Percentiles rank a stretch among this genome's conserved stretches.
Evolutionary conservation across 495 filamentous ascomycete genomes (phyloP).

Genomic region (Acidomyces sp.): DNA sequence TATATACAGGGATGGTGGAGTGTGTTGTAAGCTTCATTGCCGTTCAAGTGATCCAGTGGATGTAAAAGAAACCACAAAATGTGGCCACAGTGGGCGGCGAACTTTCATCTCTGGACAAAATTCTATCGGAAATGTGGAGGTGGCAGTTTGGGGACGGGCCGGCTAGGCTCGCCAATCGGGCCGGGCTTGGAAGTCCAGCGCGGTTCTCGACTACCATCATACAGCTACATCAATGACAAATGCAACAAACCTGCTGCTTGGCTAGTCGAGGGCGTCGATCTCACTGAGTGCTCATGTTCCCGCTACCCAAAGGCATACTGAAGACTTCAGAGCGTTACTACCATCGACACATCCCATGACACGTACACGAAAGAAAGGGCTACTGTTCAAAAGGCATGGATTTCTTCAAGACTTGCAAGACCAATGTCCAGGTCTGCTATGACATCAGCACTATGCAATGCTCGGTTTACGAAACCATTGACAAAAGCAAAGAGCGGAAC

Average conservation of each 20-base stretch:
- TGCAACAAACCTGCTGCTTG: too few relatives aligned
- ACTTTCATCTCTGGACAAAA: conserved; percentile 2
- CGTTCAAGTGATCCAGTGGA: not conserved
- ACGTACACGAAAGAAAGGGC: conserved; percentile 1
- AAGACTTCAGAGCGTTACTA: too few relatives aligned
- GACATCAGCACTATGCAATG: not conserved
- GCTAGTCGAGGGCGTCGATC: too few relatives aligned
- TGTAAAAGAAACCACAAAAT: not conserved
- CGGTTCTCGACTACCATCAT: too few relatives aligned
- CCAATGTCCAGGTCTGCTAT: conserved; percentile 25
- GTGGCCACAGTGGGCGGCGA: too few relatives aligned
- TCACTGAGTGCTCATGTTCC: too few relatives aligned
- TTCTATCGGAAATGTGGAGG: too few relatives aligned
- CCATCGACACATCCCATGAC: conserved; percentile 27
- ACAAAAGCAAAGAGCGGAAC: not conserved
- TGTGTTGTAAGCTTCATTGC: conserved; percentile 80
- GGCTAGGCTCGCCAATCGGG: too few relatives aligned
- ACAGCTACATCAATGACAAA: too few relatives aligned
- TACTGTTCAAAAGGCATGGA: conserved; percentile 21
- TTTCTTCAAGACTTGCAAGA: conserved; percentile 28
- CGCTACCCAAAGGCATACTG: too few relatives aligned
- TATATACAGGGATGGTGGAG: conserved; percentile 86
- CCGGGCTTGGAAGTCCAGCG: too few relatives aligned
- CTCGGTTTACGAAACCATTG: not conserved
- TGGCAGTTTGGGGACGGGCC: too few relatives aligned